Conservation (phyloP, 805 yeast genomes). For the Groenewaldozyma tartarivorans region DNA sequence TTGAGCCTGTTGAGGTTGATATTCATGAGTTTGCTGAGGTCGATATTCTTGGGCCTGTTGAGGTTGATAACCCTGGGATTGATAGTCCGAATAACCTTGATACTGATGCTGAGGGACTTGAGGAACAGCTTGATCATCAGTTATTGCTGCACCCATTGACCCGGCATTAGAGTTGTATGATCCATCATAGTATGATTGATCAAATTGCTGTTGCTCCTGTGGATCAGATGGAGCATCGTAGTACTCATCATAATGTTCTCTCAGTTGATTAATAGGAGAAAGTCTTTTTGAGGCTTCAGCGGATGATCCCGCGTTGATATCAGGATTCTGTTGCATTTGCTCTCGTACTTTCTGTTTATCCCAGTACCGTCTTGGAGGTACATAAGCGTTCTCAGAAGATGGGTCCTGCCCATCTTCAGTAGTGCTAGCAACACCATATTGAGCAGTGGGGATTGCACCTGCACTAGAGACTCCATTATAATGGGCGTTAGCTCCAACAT, state of each 20-base stretch:
- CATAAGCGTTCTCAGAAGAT: no score
- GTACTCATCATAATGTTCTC: not conserved
- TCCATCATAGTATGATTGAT: no score
- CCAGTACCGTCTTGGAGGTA: not conserved
- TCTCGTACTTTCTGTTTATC: not conserved
- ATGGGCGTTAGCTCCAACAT: no score
- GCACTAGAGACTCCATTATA: no score
- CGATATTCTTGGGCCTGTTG: not conserved
- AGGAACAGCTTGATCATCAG: not conserved
- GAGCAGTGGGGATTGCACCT: not conserved
- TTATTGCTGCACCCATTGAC: not conserved
- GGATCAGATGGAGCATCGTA: not conserved
- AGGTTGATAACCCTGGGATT: not conserved
- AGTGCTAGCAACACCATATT: not conserved
- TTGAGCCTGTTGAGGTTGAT: not conserved
- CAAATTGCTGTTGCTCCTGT: no score
- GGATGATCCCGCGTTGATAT: no score
- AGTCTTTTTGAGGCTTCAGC: not conserved
- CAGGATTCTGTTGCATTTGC: not conserved
- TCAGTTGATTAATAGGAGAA: not conserved
- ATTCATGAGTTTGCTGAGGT: not conserved
- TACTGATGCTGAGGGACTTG: no score
- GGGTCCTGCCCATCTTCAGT: not conserved
- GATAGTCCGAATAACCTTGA: no score
- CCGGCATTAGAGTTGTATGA: not conserved